Evolutionary conservation across 2,329 filamentous ascomycete genomes (phyloP), one percentile per base, ranked within the genome.

Genomic region (Cercospora sesami): DNA sequence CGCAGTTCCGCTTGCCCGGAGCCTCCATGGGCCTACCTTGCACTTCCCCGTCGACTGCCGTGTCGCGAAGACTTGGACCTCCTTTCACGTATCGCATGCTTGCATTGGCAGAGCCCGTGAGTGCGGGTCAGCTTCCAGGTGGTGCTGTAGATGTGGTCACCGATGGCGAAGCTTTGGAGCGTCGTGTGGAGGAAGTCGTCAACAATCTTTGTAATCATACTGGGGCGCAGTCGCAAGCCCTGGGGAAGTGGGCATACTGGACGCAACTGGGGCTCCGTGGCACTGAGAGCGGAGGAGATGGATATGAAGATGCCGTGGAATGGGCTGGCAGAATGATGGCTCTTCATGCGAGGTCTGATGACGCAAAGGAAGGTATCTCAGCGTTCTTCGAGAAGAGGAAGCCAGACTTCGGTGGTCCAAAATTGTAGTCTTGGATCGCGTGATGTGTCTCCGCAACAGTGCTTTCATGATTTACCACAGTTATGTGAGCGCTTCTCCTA

Each of bases 171-270:
- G 68, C 65, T 39, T 42, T 69, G 23, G 68, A 71, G 55, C n/a
- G 14, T 42, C 36, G 69, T 36, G 63, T 68, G 18, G 39, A 58
- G 12, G 31, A 69, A 23, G 36, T 71, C 16, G 63, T 68, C 7
- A 60, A 23, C 12, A 67, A 68, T 30, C 57, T 71, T 5, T 53
- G 65, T 4, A 31, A 68, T 10, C 30, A 69, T 2, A 66, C 51
- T n/a, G 65, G 64, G 16, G 53, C 69, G 10, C 69, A 71, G 42
- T 65, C 68, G 2, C 69, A 71, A 48, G 69, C 69, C 16, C 53
- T 71, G 8, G 69, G 69, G 1, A 71, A 71, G 48, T 71, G 69
- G 69, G 69, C 67, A 4, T 71, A 65, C 33, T 71, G 65, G 65
- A 68, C 68, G 10, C 69, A 71, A 23, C 28, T 61, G n/a, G 68